Evolutionary conservation across 805 yeast genomes (phyloP), one percentile per base, ranked within the genome.

Genomic region (Monosporozyma aerobia): DNA sequence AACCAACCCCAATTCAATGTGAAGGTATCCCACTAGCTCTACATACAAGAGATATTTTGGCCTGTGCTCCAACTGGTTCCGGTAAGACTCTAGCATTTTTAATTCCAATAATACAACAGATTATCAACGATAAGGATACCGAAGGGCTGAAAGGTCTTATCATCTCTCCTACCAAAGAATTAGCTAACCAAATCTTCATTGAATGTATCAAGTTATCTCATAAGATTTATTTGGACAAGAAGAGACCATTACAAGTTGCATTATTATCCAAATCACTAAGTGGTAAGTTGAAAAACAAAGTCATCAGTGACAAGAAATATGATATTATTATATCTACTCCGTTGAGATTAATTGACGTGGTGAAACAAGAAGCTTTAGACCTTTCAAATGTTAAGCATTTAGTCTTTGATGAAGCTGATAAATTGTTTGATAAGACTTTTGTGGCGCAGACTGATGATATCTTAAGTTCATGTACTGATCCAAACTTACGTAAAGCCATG

Each of bases 31-130:
- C 99, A 2, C 73, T 81, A 9, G 70, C 87, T 13, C 70, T 89
- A 51, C 75, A 79, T 51, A 77, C 74, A 30, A 78, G 95, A 54
- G 97, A 92, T 64, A 66, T 94, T 35, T 74, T 94, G 44, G 95
- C 96, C 1, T 88, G 97, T 75, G 97, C 98, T 0, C 98, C 98
- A 47, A 94, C 99, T 0, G 99, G 99, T 60, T 89, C 97, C 4
- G 99, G 99, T 75, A 94, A 94, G 67, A 94, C 99, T 0, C 73
- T 94, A 48, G 95, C 97, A 32, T 94, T 86, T 64, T 72, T 87
- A 53, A 79, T 90, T 16, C 99, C 99, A 3, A 61, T 92, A 60
- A 69, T 94, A 22, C 71, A 71, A 53, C 59, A 62, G 23, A 66
- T 78, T 3, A 62, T 71, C 14, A 55, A 58, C 29, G 60, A 62